These are phyloP conservation scores for Pleurotus platypus DNA, from an alignment of 768 basidiomycete genomes.

Conservation along the genomic window DNA sequence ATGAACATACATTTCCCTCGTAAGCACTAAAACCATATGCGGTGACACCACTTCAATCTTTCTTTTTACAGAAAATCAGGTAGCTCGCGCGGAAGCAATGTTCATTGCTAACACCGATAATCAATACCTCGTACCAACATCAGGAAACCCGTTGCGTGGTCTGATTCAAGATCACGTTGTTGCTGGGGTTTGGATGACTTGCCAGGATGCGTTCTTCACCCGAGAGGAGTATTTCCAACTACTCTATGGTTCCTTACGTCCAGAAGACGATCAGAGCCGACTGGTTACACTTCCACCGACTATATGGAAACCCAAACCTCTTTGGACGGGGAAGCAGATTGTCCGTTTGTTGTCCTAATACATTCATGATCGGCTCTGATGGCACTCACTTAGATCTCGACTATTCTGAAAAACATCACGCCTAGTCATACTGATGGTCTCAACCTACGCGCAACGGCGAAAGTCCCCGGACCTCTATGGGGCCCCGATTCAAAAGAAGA, in stretches of 20 bases:
- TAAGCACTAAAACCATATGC: constrained; percentile 33
- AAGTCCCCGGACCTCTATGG: constrained; percentile 88
- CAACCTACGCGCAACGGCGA: constrained; percentile 81
- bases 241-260: constrained; percentile 88
- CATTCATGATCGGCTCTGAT: background rate
- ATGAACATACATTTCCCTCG: constrained; percentile 99
- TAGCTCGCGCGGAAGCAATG: constrained; percentile 91
- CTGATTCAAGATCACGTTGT: constrained; percentile 99
- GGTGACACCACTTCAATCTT: background rate
- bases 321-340: constrained; percentile 99
- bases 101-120: constrained; percentile 97
- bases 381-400: constrained; percentile 70
- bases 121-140: constrained; percentile 98
- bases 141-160: constrained; percentile 95
- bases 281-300: constrained; percentile 85
- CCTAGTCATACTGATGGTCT: constrained; percentile 76
- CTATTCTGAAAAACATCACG: constrained; percentile 88
- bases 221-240: constrained; percentile 96
- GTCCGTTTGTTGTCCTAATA: constrained; percentile 41
- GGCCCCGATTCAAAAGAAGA: constrained; percentile 78
- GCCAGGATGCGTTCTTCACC: constrained; percentile 90
- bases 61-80: constrained; percentile 71
- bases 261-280: constrained; percentile 75
- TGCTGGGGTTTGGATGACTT: constrained; percentile 99
- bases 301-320: constrained; percentile 84